A percentile compares a stretch with the other conserved stretches of the same genome.
Evolutionary conservation across 2,329 filamentous ascomycete species (phyloP).

Genomic region (Fusarium ramigenum): DNA sequence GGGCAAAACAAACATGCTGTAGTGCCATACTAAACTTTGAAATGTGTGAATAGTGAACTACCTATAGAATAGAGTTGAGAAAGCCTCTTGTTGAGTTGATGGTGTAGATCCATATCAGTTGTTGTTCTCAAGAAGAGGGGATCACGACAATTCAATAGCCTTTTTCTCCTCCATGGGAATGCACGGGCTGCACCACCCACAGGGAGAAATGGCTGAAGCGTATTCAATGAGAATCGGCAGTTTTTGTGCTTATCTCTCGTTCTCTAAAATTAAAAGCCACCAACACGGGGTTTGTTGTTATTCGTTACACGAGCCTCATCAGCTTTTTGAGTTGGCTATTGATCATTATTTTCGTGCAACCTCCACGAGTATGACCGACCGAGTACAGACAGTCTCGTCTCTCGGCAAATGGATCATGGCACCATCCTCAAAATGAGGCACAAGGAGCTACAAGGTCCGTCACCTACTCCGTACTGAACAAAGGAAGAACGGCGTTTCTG

Average conservation of each 20-base stretch:
- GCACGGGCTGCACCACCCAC: not conserved
- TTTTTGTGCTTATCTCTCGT: not conserved
- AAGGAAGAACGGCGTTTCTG: constrained; percentile 16
- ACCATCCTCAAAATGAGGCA: constrained; percentile 29
- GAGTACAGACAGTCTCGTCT: not conserved
- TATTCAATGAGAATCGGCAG: constrained; percentile 1
- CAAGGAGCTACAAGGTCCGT: constrained; percentile 30
- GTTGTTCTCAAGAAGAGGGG: not conserved
- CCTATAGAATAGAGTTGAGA: not conserved
- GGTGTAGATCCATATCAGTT: constrained; percentile 18
- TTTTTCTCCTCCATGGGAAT: constrained; percentile 1
- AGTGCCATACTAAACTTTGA: not conserved
- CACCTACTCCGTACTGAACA: constrained; percentile 4
- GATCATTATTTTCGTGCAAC: not conserved
- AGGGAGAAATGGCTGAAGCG: constrained; percentile 1
- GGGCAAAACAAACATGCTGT: not conserved
- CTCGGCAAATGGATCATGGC: not conserved
- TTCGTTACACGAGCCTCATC: constrained; percentile 1
- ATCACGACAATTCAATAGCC: constrained; percentile 3
- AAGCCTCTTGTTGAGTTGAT: not conserved
- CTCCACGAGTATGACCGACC: not conserved
- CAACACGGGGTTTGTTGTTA: not conserved
- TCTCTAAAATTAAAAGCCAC: constrained; percentile 4
- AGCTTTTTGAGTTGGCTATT: not conserved
- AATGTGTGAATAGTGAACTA: not conserved